Evolutionary conservation across 768 basidiomycete genomes (phyloP), one percentile per base, ranked within the genome.

Genomic region (Trametes maxima): DNA sequence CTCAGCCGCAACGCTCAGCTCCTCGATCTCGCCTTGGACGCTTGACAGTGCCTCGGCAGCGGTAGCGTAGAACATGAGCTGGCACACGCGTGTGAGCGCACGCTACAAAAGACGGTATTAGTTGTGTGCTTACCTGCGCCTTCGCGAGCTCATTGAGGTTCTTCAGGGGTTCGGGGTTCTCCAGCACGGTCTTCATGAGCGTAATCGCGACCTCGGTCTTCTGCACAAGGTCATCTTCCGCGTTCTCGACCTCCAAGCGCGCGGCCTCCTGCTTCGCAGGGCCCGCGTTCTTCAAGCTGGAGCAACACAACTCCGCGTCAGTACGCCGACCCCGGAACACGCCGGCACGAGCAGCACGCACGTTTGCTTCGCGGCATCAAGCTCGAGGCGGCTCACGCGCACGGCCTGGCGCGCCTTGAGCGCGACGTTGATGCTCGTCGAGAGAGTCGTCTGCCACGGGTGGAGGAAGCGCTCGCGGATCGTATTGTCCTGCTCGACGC

Each of bases 131-230:
- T 60, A 85, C 88, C 77, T 94, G 95, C 46, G 97, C 92, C 75
- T 97, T 97, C 69, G 86, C 84, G 46, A 99, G 87, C 73, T 92
- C 89, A 62, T 94, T 93, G 57, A 98, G 75, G 77, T 96, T 93
- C 85, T 92, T 95, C 73, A 99, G 76, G 3, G 97, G 93, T 76
- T 98, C 96, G 40, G 97, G 97, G 76, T 98, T 98, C 69, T 98
- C 96, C 40, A 99, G 82, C 16, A 98, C 96, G n/a, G 92, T 90
- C 81, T 96, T 96, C 95, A 97, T 96, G 45, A 94, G 83, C 2
- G 90, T 92, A 68, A 97, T 97, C 0, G 95, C 96, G 33, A 95
- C 90, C 74, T 99, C 97, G 22, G 97, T 99, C 81, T 94, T 94
- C 73, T 95, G 95, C 5, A 98, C 97, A 35, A 98, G 85, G 74